Percentiles rank a stretch among this genome's conserved stretches.
Evolutionary conservation across 371 early-diverging fungal species (phyloP).

Genomic region (Encephalitozoon cuniculi): DNA sequence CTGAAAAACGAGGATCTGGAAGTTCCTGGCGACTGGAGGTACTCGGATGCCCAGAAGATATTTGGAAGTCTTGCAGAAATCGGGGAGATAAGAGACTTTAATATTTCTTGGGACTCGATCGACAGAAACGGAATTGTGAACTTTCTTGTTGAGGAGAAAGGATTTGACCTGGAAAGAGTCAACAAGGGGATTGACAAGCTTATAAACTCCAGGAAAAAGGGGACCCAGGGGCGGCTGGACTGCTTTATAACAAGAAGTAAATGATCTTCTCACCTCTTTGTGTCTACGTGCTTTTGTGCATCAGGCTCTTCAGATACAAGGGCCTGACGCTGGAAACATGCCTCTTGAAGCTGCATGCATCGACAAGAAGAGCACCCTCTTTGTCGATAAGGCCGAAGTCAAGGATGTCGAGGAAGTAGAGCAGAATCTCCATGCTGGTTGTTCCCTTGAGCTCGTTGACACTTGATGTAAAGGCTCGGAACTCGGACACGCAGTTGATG

Average conservation of each 20-base stretch:
- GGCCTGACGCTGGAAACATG: slow-evolving; percentile 10
- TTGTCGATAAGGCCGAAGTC: slow-evolving; percentile 36
- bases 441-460: slow-evolving; percentile 31
- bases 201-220: slow-evolving; percentile 1
- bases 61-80: slow-evolving; percentile 73
- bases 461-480: slow-evolving; percentile 21
- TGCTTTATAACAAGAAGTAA: slow-evolving; percentile 27
- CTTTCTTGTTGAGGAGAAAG: slow-evolving; percentile 82
- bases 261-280: not conserved
- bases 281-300: not conserved
- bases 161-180: slow-evolving; percentile 86
- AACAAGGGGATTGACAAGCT: slow-evolving; percentile 66
- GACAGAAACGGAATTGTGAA: slow-evolving; percentile 77
- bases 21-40: slow-evolving; percentile 79
- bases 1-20: slow-evolving; percentile 62
- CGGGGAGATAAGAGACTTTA: slow-evolving; percentile 64
- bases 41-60: slow-evolving; percentile 75
- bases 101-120: slow-evolving; percentile 71
- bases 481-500: slow-evolving; percentile 14
- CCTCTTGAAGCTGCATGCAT: slow-evolving; percentile 15
- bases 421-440: not conserved
- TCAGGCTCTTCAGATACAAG: slow-evolving; percentile 12
- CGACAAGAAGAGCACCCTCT: slow-evolving; percentile 27
- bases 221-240: slow-evolving; percentile 38
- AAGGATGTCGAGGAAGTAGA: slow-evolving; percentile 25